phyloP scores from a whole-genome alignment of 2,329 filamentous ascomycete species.

The Huntiella bhutanensis region DNA sequence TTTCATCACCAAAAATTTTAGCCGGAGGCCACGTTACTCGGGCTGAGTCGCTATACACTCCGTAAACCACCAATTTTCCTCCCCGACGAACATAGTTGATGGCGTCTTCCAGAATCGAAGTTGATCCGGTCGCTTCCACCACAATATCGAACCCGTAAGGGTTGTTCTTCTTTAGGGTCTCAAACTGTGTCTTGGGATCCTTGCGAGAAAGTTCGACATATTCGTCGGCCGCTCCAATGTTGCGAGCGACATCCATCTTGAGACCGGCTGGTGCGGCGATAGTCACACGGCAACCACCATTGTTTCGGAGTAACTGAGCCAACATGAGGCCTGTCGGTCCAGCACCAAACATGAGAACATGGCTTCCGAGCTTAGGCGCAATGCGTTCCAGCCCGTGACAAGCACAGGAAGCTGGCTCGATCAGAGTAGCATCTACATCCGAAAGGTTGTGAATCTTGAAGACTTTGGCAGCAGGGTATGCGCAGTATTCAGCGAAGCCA shows the following conservation, averaged over 20 bases:
- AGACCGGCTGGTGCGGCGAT: conserved; percentile 49
- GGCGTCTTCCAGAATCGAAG: conserved; percentile 48
- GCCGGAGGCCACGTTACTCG: conserved; percentile 49
- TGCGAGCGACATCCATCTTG: conserved; percentile 51
- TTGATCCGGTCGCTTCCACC: conserved; percentile 50
- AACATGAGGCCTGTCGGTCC: conserved; percentile 48
- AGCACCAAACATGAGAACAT: conserved; percentile 46
- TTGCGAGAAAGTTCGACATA: conserved; percentile 35
- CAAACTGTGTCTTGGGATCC: conserved; percentile 39
- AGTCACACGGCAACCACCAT: conserved; percentile 50
- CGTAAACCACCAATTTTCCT: conserved; percentile 54
- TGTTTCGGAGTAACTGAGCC: conserved; percentile 42
- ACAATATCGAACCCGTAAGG: conserved; percentile 57
- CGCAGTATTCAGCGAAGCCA: conserved; percentile 52
- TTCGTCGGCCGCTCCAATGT: conserved; percentile 32
- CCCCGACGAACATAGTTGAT: conserved; percentile 55
- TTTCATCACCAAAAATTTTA: conserved; percentile 51
- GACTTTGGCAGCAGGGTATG: conserved; percentile 33
- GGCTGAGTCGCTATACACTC: conserved; percentile 44
- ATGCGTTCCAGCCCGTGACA: conserved; percentile 53
- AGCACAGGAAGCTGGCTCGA: conserved; percentile 54
- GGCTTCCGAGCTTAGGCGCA: conserved; percentile 42
- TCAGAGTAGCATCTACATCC: conserved; percentile 49
- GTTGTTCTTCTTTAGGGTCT: conserved; percentile 42
- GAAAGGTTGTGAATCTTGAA: conserved; percentile 48